Base-by-base conservation (phyloP, 306 rosid genomes). In the Glycine latifolia region DNA sequence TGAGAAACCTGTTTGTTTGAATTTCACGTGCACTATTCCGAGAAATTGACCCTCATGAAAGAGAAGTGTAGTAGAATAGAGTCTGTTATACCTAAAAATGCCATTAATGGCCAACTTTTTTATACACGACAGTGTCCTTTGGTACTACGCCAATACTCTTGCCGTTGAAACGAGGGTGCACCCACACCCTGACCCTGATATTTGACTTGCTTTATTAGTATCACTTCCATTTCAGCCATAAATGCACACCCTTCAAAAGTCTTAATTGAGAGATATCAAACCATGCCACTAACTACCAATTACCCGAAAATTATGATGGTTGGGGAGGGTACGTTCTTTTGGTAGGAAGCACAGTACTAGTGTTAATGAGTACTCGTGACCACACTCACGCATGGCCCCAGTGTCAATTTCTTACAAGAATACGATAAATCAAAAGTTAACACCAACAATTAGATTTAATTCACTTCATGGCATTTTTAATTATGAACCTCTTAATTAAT, bases 111-210 rank as follows among this genome's bases (percentile, higher is more conserved):
- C 49, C 69, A 71, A 71, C 59, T 48, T 68, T 46, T n/a, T 3
- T 2, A 55, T 43, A 44, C 58, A 55, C 37, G 48, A 56, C 12
- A 6, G 1, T 35, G 85, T 67, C 76, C 62, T 56, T 67, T 75
- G 15, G 33, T 33, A 16, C 52, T 15, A 16, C 43, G 52, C 67
- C 61, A 37, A 53, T 60, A 33, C 17, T 76, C 59, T 48, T 77
- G 82, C 82, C 79, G 60, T 78, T 83, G 86, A 71, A 71, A 71
- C 37, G 31, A 70, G 86, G 79, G 79, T 43, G 52, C 52, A 55
- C 82, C 77, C 68, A 61, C 70, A 14, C 69, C 52, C 12, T 73
- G 58, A 41, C 65, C 75, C 10, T 52, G 7, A 48, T 52, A 46
- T 71, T 47, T 62, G 79, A 69, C 68, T 37, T 60, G 75, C 43